Evolutionary conservation across 2,329 filamentous ascomycete genomes (phyloP).

Genomic region (Venturia asperata): DNA sequence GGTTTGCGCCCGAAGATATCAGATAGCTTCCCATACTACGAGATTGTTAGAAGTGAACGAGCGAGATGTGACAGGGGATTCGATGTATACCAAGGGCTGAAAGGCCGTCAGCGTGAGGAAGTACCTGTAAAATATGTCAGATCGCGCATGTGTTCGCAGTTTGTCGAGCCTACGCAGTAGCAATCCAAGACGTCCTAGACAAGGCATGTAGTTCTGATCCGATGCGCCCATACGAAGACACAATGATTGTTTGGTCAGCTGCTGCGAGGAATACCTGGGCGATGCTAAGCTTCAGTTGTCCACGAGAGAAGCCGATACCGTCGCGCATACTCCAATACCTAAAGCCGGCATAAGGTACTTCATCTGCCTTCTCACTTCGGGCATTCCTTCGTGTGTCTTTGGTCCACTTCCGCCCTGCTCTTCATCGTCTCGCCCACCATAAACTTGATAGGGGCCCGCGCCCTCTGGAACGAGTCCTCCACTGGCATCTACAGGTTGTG

Average conservation of each 20-base stretch:
- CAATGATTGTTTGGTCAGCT: conserved; percentile 68
- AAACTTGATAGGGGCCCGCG: conserved; percentile 22
- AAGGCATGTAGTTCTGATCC: conserved; percentile 68
- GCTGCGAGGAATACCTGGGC: conserved; percentile 62
- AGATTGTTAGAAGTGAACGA: not conserved
- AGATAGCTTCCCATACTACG: conserved; percentile 56
- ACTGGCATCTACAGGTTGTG: conserved; percentile 25
- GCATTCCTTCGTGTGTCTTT: conserved; percentile 36
- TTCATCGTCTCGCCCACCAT: conserved; percentile 27
- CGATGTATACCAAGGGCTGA: conserved; percentile 49
- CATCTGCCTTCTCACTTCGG: conserved; percentile 45
- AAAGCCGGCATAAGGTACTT: conserved; percentile 55
- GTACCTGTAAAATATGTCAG: conserved; percentile 41
- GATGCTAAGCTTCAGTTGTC: not conserved
- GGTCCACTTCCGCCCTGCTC: conserved; percentile 25
- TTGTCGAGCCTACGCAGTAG: conserved; percentile 41
- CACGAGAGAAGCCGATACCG: not conserved
- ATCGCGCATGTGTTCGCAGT: not conserved
- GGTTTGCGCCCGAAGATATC: conserved; percentile 65
- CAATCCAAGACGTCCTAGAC: conserved; percentile 70
- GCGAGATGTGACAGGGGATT: not conserved
- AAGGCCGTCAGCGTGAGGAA: conserved; percentile 68
- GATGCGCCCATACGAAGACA: conserved; percentile 71
- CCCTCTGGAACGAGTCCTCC: conserved; percentile 27
- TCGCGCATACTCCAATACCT: conserved; percentile 49